Evolutionary conservation across 495 filamentous ascomycete species (phyloP).

Genomic region (Neurospora sp.): DNA sequence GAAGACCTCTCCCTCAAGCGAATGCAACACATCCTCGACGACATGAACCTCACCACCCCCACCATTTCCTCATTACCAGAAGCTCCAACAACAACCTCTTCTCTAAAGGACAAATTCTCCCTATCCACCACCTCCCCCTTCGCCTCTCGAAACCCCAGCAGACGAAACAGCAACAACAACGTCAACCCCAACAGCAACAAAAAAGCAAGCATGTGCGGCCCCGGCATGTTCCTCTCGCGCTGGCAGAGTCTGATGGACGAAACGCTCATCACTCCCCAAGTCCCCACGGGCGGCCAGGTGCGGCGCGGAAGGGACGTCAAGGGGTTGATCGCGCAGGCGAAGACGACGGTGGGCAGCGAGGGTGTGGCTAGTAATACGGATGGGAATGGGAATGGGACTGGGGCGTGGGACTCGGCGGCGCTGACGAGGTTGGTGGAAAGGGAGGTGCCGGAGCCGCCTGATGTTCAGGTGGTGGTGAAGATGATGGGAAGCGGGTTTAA

Average conservation of each 20-base stretch:
- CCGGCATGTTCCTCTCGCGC: slow-evolving; percentile 50
- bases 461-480: slow-evolving; percentile 28
- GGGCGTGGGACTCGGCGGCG: slow-evolving; percentile 12
- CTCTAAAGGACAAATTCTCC: not conserved
- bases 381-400: not conserved
- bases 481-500: slow-evolving; percentile 26
- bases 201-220: slow-evolving; percentile 33
- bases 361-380: slow-evolving; percentile 16
- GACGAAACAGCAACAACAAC: not conserved
- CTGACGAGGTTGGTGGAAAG: slow-evolving; percentile 8
- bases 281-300: slow-evolving; percentile 25
- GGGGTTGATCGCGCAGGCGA: slow-evolving; percentile 36
- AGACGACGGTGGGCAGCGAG: slow-evolving; percentile 27
- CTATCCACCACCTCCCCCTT: not conserved
- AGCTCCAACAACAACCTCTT: not conserved
- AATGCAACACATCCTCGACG: slow-evolving; percentile 34
- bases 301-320: slow-evolving; percentile 43
- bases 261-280: slow-evolving; percentile 46
- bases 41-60: slow-evolving; percentile 5
- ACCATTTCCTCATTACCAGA: not conserved
- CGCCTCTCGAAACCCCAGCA: not conserved
- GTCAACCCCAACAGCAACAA: not conserved
- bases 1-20: slow-evolving; percentile 35
- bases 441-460: slow-evolving; percentile 18
- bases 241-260: slow-evolving; percentile 55